These are phyloP conservation scores for Mycena citricolor DNA, from an alignment of 1,284 basidiomycete genomes.

Conservation along the genomic window DNA sequence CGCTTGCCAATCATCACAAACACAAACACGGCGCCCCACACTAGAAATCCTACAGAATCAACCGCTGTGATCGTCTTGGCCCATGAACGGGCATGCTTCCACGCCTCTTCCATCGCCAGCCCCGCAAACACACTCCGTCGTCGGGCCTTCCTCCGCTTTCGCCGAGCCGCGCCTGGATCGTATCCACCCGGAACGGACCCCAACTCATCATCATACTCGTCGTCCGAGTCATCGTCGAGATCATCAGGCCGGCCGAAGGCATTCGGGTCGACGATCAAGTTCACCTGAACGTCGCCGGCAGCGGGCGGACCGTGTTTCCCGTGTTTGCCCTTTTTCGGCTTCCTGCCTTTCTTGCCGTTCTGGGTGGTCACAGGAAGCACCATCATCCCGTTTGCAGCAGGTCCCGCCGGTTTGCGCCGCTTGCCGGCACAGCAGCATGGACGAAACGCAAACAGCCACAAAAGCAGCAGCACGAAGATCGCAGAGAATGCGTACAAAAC, in stretches of 20 bases:
- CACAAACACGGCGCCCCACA: constrained; percentile 62
- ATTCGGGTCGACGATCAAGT: constrained; percentile 67
- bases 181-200: constrained; percentile 14
- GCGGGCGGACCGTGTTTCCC: constrained; percentile 22
- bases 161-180: constrained; percentile 20
- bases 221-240: constrained; percentile 36
- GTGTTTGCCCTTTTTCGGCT: constrained; percentile 31
- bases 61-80: constrained; percentile 51
- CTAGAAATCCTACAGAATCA: constrained; percentile 47
- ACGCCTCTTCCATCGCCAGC: constrained; percentile 61
- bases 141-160: constrained; percentile 31
- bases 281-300: constrained; percentile 58
- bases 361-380: constrained; percentile 58
- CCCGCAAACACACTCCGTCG: constrained; percentile 57
- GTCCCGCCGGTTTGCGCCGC: constrained; percentile 23
- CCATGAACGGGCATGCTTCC: constrained; percentile 55
- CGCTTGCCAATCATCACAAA: constrained; percentile 58
- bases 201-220: constrained; percentile 37
- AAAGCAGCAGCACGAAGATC: constrained; percentile 47
- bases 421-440: constrained; percentile 51
- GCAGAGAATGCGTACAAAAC: constrained; percentile 58
- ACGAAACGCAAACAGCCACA: constrained; percentile 58
- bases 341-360: constrained; percentile 35
- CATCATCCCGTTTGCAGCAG: constrained; percentile 52
- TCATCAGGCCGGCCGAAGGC: constrained; percentile 43